Percentiles rank a stretch among this genome's conserved stretches.
Conservation (phyloP, 805 yeast genomes). For the Saccharomyces jurei region DNA sequence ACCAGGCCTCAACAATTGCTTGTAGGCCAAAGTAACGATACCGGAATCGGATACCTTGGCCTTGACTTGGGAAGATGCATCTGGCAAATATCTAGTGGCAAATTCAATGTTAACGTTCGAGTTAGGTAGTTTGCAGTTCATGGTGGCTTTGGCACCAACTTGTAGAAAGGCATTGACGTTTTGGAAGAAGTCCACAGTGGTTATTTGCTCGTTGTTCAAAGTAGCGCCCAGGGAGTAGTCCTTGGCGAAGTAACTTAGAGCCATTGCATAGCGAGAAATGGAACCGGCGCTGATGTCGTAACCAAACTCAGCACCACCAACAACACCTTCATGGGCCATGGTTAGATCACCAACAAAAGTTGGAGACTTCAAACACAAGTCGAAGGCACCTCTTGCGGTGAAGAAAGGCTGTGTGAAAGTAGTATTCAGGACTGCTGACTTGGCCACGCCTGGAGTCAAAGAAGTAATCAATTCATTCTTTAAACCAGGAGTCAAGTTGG, state of each 20-base stretch:
- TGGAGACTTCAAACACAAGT: constrained; percentile 74
- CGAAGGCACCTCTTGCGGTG: constrained; percentile 91
- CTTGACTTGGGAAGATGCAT: constrained; percentile 80
- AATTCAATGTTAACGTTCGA: constrained; percentile 84
- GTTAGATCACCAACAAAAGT: constrained; percentile 90
- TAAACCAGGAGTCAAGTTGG: constrained; percentile 89
- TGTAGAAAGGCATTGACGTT: constrained; percentile 82
- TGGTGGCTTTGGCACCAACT: constrained; percentile 95
- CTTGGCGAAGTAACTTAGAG: constrained; percentile 85
- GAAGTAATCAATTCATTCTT: constrained; percentile 86
- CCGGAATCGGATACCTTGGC: constrained; percentile 96
- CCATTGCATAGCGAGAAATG: constrained; percentile 87
- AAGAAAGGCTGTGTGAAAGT: constrained; percentile 88
- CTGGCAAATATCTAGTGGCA: constrained; percentile 89
- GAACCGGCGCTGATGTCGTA: constrained; percentile 90
- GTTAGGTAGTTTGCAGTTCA: constrained; percentile 66
- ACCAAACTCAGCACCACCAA: constrained; percentile 94
- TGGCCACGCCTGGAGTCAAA: constrained; percentile 76
- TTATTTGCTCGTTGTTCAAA: constrained; percentile 75
- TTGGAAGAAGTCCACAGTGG: constrained; percentile 95
- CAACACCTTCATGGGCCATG: constrained; percentile 90
- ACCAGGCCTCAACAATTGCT: constrained; percentile 92
- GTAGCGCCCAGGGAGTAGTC: constrained; percentile 67
- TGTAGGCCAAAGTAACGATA: constrained; percentile 84
- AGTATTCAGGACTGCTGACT: constrained; percentile 78